Evolutionary conservation across 306 rosid genomes (phyloP).

Genomic region (Dalbergia cultrata): DNA sequence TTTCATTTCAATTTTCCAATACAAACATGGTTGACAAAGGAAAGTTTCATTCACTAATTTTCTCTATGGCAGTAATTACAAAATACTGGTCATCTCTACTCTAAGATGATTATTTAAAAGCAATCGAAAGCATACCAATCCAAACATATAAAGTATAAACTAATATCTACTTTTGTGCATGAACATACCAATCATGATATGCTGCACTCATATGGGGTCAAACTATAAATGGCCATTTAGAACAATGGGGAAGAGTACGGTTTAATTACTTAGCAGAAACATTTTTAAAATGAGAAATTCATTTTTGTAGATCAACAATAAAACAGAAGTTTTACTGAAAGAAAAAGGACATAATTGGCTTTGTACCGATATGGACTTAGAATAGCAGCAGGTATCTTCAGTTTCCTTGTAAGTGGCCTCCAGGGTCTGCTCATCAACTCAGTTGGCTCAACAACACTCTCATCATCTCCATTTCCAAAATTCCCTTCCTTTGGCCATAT

Average conservation of each 20-base stretch:
- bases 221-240: slow-evolving; percentile 10
- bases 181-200: slow-evolving; percentile 10
- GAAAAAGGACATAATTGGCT: neutral
- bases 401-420: slow-evolving; percentile 91
- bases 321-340: too few relatives aligned
- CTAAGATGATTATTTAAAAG: neutral
- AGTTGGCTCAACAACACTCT: slow-evolving; percentile 65
- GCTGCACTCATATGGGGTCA: slow-evolving; percentile 9
- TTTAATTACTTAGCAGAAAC: neutral
- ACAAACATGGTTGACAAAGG: too few relatives aligned
- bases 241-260: neutral
- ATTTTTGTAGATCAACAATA: neutral
- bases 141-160: slow-evolving; percentile 9
- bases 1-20: neutral
- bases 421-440: slow-evolving; percentile 84
- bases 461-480: slow-evolving; percentile 70
- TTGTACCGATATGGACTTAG: slow-evolving; percentile 89
- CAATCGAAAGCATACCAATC: neutral
- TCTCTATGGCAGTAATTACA: slow-evolving; percentile 28
- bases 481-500: slow-evolving; percentile 94
- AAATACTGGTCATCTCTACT: slow-evolving; percentile 1
- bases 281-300: neutral
- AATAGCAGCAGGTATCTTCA: slow-evolving; percentile 94
- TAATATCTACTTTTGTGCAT: too few relatives aligned
- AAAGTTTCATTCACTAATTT: neutral